phyloP scores from a whole-genome alignment of 2,329 filamentous ascomycete genomes.

The Fusarium clavum region DNA sequence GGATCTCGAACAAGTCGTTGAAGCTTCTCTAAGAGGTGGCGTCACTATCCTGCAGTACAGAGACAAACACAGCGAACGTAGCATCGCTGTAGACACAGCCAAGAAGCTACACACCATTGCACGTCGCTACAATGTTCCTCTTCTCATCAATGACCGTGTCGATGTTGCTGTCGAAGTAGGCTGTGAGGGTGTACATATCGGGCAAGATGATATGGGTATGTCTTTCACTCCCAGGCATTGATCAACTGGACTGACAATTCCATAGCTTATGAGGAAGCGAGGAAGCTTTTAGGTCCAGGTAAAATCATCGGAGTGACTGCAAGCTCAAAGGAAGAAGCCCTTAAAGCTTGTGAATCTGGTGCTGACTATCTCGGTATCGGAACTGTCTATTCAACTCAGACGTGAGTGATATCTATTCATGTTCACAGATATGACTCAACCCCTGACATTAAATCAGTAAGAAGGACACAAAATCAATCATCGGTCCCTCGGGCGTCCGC shows the following conservation, averaged over 20 bases:
- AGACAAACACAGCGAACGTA: slow-evolving; percentile 85
- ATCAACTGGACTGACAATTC: slow-evolving; percentile 5
- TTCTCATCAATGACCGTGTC: slow-evolving; percentile 93
- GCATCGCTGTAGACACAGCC: slow-evolving; percentile 75
- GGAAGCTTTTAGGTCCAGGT: slow-evolving; percentile 76
- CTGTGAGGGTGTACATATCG: slow-evolving; percentile 93
- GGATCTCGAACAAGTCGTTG: slow-evolving; percentile 79
- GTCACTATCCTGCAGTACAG: slow-evolving; percentile 90
- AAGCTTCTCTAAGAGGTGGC: slow-evolving; percentile 80
- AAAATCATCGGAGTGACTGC: slow-evolving; percentile 92
- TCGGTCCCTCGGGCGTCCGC: slow-evolving; percentile 66
- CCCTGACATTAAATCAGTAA: slow-evolving; percentile 65
- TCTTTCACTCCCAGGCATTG: slow-evolving; percentile 5
- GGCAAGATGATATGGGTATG: slow-evolving; percentile 90
- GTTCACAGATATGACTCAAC: not conserved
- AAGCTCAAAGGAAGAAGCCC: slow-evolving; percentile 78
- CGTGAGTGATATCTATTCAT: slow-evolving; percentile 60
- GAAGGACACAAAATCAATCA: slow-evolving; percentile 79
- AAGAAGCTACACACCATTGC: slow-evolving; percentile 78
- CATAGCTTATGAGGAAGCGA: slow-evolving; percentile 63
- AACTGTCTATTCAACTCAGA: slow-evolving; percentile 86
- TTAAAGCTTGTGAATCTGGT: slow-evolving; percentile 76
- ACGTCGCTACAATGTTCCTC: slow-evolving; percentile 73
- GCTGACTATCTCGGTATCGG: slow-evolving; percentile 93
- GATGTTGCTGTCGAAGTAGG: slow-evolving; percentile 88